These are phyloP conservation scores for Teunomyces tritomae DNA, from an alignment of 805 yeast species.

Conservation along the genomic window DNA sequence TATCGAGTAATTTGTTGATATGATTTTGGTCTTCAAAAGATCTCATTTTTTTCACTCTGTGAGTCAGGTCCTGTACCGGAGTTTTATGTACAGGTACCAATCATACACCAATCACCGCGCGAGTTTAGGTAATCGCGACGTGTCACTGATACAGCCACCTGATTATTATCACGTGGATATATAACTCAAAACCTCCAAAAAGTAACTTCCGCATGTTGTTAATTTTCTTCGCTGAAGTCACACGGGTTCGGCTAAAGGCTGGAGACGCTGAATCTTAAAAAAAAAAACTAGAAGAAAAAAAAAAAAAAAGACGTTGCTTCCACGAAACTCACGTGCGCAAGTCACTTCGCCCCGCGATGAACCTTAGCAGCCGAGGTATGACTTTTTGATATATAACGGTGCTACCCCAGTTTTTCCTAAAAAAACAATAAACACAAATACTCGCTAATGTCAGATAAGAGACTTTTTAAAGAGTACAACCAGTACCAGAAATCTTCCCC, in stretches of 20 bases:
- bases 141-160: neutral
- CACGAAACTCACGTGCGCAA: neutral
- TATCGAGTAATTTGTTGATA: no score
- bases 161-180: neutral
- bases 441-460: conserved; percentile 34
- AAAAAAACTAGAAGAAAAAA: neutral
- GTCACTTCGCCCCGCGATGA: neutral
- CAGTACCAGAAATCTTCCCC: conserved; percentile 32
- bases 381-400: neutral
- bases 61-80: conserved; percentile 3
- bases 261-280: neutral
- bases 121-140: neutral
- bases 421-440: conserved; percentile 7
- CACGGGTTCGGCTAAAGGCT: neutral
- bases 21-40: neutral
- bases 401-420: neutral
- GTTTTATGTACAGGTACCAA: neutral
- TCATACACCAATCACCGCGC: neutral
- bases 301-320: neutral
- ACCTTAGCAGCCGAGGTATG: neutral
- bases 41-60: neutral
- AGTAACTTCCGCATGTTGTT: neutral
- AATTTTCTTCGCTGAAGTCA: neutral
- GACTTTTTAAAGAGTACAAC: conserved; percentile 37
- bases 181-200: no score